Evolutionary conservation across 2,329 filamentous ascomycete species (phyloP), one percentile per base, ranked within the genome.

Genomic region (Diaporthe sp.): DNA sequence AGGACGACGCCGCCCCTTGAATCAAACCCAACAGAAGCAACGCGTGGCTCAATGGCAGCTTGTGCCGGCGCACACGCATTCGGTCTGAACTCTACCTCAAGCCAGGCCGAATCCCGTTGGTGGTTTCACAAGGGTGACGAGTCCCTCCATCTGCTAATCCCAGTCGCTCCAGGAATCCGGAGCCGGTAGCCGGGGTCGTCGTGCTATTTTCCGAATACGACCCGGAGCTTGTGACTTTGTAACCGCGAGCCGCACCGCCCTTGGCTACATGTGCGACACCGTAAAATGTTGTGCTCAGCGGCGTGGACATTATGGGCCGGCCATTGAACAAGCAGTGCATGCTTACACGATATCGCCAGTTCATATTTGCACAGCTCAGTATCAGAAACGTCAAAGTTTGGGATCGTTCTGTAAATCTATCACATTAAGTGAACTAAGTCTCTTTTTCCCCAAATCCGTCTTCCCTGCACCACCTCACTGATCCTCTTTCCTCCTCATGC

Each of bases 51-150:
- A 47, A 51, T 66, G 42, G 42, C 27, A 19, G 39, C 10, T 27
- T 30, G 17, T 19, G 27, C 22, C 30, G 25, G 22, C 35, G 32
- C 44, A 32, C 44, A 27, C 13, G 22, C 22, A 51, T 25, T n/a
- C 35, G 44, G 51, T 51, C 63, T 32, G 44, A 66, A 66, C 63
- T 66, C 44, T 66, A 51, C 44, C 44, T 7, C 22, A 19, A 22
- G 6, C 17, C 22, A 22, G 58, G 25, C 59, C 1, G 12, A 7
- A 35, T 47, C 42, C 59, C 22, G 39, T 51, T 51, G 63, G 44
- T 37, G 30, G 63, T 66, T 66, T 66, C 63, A 66, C 61, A 51
- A 37, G 27, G 61, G 61, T 66, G 61, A 66, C 61, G 61, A 66
- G 42, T 51, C 61, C 44, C 44, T 35, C 58, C 30, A 19, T 25